Evolutionary conservation across 495 filamentous ascomycete species (phyloP), one percentile per base, ranked within the genome.

Genomic region (Penicillium mononematosum): DNA sequence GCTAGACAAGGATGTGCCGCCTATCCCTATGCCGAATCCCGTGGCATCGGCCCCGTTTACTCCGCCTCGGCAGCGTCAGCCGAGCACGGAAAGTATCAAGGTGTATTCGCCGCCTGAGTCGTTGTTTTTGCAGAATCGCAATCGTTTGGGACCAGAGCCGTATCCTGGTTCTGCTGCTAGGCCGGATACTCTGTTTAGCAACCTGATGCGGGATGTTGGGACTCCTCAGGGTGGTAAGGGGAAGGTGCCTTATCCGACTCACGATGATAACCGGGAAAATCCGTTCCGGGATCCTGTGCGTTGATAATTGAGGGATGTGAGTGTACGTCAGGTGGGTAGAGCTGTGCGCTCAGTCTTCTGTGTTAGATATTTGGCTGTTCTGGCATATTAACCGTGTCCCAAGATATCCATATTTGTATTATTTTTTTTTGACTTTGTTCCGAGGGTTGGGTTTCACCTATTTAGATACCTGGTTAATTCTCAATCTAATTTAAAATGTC

Each of bases 41-140:
- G n/a, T 56, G 20, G 58, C 67, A 45, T 16, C 34, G 4, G 19
- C 62, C 43, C 72, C 73, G 1, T 44, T 71, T 38, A 70, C 75
- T 24, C 69, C 73, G 0, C 68, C 73, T 4, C 53, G 58, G n/a
- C 66, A 76, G 42, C 74, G 82, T 2, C 77, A 84, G 63, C 75
- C 78, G 1, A 88, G 85, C 61, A 81, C 72, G 32, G 83, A 87
- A 67, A 86, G 82, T 69, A 90, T 90, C 63, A 83, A 84, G 59
- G 78, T 91, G 14, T 90, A 87, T 69, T 83, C 85, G 5, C 87
- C 89, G 52, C 82, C 82, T 10, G 75, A 73, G 7, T 70, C 69
- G 27, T 71, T 67, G 31, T 70, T 77, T 42, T 51, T 62, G 19
- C 61, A 69, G 53, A 66, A 58, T n/a, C 63, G 65, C 0, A 61